These are phyloP conservation scores for Podaxis sp. DNA, from an alignment of 768 basidiomycete genomes.

Conservation along the genomic window DNA sequence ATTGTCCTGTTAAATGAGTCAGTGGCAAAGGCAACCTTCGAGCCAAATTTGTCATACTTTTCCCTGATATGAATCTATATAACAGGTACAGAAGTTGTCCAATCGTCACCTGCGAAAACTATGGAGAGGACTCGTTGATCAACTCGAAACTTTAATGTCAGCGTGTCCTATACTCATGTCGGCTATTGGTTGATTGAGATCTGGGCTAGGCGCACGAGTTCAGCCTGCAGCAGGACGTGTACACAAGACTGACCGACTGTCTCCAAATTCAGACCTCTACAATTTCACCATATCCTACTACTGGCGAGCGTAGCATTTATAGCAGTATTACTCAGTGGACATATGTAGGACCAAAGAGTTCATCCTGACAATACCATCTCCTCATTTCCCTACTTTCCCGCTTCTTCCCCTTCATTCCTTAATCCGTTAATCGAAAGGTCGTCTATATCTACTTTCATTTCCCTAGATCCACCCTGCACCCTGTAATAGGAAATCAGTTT, in stretches of 20 bases:
- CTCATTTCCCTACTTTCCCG: background rate
- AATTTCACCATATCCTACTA: background rate
- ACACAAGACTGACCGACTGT: background rate
- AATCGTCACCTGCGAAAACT: background rate
- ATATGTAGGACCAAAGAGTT: background rate
- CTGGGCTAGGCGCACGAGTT: background rate
- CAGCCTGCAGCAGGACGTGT: background rate
- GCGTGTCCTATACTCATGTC: background rate
- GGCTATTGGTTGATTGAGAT: background rate
- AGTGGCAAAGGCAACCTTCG: background rate
- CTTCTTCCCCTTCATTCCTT: background rate
- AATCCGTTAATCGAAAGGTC: no score
- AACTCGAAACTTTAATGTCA: background rate
- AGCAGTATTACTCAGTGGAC: background rate
- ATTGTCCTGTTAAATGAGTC: background rate
- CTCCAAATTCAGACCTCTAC: background rate
- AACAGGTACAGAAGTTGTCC: background rate
- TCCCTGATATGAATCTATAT: background rate
- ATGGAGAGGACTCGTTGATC: background rate
- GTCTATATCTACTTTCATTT: no score
- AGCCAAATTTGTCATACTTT: background rate
- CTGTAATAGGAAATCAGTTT: no score
- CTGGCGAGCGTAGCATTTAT: background rate
- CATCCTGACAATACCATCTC: background rate
- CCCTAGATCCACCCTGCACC: no score